Evolutionary conservation across 306 rosid genomes (phyloP).

Genomic region (Benincasa hispida): DNA sequence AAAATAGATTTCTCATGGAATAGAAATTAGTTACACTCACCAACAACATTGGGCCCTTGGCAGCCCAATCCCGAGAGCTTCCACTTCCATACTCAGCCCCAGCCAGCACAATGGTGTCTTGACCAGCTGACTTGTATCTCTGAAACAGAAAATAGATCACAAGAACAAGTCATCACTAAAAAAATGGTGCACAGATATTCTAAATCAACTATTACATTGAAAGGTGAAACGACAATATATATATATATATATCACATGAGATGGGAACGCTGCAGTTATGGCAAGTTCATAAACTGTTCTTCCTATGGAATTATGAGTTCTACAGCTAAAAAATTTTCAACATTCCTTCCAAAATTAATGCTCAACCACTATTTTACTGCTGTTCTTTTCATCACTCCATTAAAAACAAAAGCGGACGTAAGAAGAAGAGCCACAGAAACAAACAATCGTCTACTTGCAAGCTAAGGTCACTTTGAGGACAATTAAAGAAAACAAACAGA

Average conservation of each 20-base stretch:
- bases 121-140: slow-evolving; percentile 67
- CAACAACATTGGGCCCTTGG: slow-evolving; percentile 96
- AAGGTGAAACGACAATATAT: too few species aligned
- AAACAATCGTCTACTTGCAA: not conserved
- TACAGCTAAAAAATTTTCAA: too few species aligned
- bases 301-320: not conserved
- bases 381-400: not conserved
- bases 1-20: not conserved
- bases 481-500: not conserved
- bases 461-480: not conserved
- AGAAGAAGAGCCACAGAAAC: not conserved
- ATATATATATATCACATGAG: not conserved
- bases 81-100: slow-evolving; percentile 94
- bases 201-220: not conserved
- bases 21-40: slow-evolving; percentile 22
- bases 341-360: too few species aligned
- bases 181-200: not conserved
- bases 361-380: not conserved
- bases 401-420: not conserved
- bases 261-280: not conserved
- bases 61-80: slow-evolving; percentile 96
- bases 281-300: not conserved
- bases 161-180: slow-evolving; percentile 2
- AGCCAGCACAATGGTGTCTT: slow-evolving; percentile 71
- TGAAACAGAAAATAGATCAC: slow-evolving; percentile 20